These are phyloP conservation scores for Curvularia hawaiiensis DNA, from an alignment of 2,329 filamentous ascomycete genomes.

Conservation along the genomic window DNA sequence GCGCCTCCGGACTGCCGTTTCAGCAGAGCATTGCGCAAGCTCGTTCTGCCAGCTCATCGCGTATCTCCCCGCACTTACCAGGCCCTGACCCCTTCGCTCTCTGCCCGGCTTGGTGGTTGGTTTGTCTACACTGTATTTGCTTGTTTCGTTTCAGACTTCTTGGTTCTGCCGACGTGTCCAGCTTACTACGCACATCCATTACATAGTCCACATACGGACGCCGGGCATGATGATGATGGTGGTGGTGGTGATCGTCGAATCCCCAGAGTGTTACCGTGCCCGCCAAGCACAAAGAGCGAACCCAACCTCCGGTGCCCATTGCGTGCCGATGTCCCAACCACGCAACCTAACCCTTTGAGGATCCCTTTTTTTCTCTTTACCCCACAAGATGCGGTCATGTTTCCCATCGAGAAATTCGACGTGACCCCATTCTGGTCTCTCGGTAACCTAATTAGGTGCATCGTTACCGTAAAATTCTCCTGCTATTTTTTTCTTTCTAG, in stretches of 20 bases:
- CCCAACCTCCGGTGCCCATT: not conserved
- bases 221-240: not conserved
- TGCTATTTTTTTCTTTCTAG: not conserved
- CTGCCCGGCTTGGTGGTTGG: not conserved
- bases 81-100: not conserved
- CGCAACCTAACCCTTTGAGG: not conserved
- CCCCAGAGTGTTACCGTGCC: no score
- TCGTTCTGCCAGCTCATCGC: constrained; percentile 14
- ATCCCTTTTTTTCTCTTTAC: not conserved
- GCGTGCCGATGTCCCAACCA: not conserved
- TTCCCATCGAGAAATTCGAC: not conserved
- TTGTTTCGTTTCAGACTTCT: not conserved
- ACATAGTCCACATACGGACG: not conserved
- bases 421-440: not conserved
- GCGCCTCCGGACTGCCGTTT: constrained; percentile 7
- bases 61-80: constrained; percentile 13
- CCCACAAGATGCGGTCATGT: constrained; percentile 12
- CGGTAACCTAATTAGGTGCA: no score
- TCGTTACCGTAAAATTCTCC: no score
- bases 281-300: not conserved
- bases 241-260: not conserved
- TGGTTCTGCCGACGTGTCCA: constrained; percentile 10
- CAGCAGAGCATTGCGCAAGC: constrained; percentile 13
- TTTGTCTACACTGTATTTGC: not conserved
- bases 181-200: not conserved